Evolutionary conservation across 495 filamentous ascomycete genomes (phyloP).

Genomic region (Glonium stellatum): DNA sequence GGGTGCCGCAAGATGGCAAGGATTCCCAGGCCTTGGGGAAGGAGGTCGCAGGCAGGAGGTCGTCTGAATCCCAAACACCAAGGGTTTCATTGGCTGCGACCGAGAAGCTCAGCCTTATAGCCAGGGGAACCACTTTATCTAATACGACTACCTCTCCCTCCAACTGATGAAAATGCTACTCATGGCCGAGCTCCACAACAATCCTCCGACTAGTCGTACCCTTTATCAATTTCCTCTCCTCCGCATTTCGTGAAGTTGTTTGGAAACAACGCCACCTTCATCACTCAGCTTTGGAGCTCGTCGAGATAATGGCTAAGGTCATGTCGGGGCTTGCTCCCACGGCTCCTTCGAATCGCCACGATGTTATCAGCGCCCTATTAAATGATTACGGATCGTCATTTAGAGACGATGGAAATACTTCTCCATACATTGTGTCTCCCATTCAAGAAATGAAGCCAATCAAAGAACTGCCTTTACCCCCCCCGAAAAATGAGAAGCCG

Average conservation of each 20-base stretch:
- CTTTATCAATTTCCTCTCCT: not conserved
- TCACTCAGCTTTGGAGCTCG: not conserved
- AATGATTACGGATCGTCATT: conserved; percentile 26
- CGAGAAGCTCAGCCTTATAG: not conserved
- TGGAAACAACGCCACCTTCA: not conserved
- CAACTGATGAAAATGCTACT: not conserved
- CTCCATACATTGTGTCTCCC: conserved; percentile 18
- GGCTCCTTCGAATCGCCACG: conserved; percentile 22
- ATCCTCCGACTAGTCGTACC: not conserved
- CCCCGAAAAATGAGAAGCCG: conserved; percentile 13
- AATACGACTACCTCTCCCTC: not conserved
- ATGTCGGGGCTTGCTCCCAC: conserved; percentile 10
- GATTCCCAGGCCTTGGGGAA: not conserved
- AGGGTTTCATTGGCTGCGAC: not conserved
- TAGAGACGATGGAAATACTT: conserved; percentile 4
- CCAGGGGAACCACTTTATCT: conserved; percentile 3
- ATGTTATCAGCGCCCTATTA: conserved; percentile 25
- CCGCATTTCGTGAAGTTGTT: not conserved
- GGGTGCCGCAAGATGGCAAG: not conserved
- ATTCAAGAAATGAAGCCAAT: conserved; percentile 1
- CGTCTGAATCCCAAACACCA: not conserved
- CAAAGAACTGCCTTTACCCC: conserved; percentile 27
- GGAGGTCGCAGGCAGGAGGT: not conserved
- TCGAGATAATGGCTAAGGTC: conserved; percentile 12
- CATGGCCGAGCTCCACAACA: not conserved